Evolutionary conservation across 2,329 filamentous ascomycete species (phyloP).

Genomic region (Ilyonectria mors-panacis): DNA sequence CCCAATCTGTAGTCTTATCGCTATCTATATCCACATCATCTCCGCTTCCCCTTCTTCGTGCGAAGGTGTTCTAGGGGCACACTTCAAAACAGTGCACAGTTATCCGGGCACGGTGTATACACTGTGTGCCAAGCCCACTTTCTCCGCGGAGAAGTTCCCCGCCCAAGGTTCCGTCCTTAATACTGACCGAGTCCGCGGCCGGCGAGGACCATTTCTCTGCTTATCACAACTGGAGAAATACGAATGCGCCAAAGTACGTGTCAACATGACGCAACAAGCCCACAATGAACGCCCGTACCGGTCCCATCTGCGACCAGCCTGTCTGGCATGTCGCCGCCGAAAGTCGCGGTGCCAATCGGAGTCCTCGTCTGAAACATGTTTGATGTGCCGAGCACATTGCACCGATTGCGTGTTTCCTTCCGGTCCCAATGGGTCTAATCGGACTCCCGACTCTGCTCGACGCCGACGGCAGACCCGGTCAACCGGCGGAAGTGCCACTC

Average conservation of each 20-base stretch:
- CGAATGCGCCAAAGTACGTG: neutral
- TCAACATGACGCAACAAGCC: conserved; percentile 29
- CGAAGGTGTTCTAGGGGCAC: neutral
- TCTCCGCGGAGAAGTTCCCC: conserved; percentile 24
- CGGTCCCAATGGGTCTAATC: conserved; percentile 43
- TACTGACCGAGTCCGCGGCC: conserved; percentile 21
- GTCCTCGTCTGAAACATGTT: conserved; percentile 65
- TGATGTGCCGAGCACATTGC: conserved; percentile 71
- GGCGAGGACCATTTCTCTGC: neutral
- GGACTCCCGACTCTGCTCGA: conserved; percentile 36
- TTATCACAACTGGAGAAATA: neutral
- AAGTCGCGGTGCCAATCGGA: conserved; percentile 75
- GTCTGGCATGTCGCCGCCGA: conserved; percentile 71
- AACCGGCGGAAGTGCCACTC: conserved; percentile 11
- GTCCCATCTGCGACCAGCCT: conserved; percentile 74
- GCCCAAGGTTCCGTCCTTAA: conserved; percentile 4
- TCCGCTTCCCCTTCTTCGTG: neutral
- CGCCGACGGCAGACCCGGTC: conserved; percentile 30
- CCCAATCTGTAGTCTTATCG: conserved; percentile 1
- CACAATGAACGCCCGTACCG: conserved; percentile 65
- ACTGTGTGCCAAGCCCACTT: conserved; percentile 7
- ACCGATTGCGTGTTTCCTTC: conserved; percentile 70
- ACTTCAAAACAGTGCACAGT: conserved; percentile 7
- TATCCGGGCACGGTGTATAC: conserved; percentile 29
- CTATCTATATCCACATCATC: neutral